Evolutionary conservation across 345 rosid genomes (phyloP).

Genomic region (Murraya paniculata): DNA sequence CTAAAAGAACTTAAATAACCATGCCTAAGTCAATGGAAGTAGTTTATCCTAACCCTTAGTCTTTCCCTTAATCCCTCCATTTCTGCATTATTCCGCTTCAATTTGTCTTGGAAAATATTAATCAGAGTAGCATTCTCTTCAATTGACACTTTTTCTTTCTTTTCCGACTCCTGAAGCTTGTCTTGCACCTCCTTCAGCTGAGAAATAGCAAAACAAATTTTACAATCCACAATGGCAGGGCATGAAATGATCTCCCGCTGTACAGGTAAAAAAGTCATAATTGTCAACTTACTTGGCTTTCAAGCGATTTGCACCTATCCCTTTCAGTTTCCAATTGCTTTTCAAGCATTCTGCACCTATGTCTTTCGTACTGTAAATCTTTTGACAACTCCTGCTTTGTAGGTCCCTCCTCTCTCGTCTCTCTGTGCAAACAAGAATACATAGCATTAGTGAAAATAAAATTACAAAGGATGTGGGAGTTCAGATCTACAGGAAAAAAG

Average conservation of each 20-base stretch:
- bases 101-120: constrained; percentile 32
- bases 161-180: constrained; percentile 19
- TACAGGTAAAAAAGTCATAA: neutral
- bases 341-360: constrained; percentile 29
- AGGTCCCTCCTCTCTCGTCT: neutral
- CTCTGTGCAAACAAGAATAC: constrained; percentile 15
- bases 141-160: constrained; percentile 12
- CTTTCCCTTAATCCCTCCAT: constrained; percentile 35
- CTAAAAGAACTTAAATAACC: constrained; percentile 1
- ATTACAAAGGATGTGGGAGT: neutral
- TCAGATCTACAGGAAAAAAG: neutral
- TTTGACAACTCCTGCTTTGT: neutral
- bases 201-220: neutral
- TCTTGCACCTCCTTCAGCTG: constrained; percentile 31
- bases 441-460: neutral
- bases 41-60: constrained; percentile 32
- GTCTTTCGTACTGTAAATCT: constrained; percentile 22
- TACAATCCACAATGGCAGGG: constrained; percentile 3
- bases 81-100: constrained; percentile 16
- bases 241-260: neutral
- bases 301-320: constrained; percentile 27
- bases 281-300: constrained; percentile 29
- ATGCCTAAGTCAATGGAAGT: neutral
- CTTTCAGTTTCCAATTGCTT: constrained; percentile 11
- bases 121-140: constrained; percentile 17